A percentile compares a stretch with the other conserved stretches of the same genome.
Conservation (phyloP, 2,329 filamentous ascomycete species). For the Thielaviopsis ethacetica region DNA sequence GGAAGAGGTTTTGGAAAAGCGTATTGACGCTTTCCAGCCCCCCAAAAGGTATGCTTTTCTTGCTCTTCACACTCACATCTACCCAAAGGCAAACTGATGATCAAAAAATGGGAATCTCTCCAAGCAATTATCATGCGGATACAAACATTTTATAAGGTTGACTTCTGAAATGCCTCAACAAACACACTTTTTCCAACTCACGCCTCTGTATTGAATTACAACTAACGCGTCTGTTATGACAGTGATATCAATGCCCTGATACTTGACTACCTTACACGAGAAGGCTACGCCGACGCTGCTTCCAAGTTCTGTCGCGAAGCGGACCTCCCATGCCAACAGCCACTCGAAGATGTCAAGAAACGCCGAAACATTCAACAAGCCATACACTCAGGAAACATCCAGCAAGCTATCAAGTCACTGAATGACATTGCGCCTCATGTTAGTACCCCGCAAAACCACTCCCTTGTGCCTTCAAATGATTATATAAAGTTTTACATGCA, state of each 20-base stretch:
- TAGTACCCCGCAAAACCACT: constrained; percentile 24
- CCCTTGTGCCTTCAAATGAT: constrained; percentile 52
- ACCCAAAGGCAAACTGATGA: constrained; percentile 41
- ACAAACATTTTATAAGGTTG: constrained; percentile 51
- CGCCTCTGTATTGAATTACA: neutral
- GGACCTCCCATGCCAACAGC: constrained; percentile 60
- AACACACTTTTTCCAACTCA: neutral
- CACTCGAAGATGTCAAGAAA: constrained; percentile 55
- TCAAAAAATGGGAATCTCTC: constrained; percentile 99
- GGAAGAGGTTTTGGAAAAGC: constrained; percentile 55
- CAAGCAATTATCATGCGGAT: constrained; percentile 79
- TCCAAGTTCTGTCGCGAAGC: constrained; percentile 89
- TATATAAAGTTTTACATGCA: constrained; percentile 94
- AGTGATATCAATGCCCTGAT: constrained; percentile 94
- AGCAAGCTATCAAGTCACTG: constrained; percentile 68
- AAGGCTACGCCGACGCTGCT: constrained; percentile 85
- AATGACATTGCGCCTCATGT: constrained; percentile 89
- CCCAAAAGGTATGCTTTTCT: constrained; percentile 67
- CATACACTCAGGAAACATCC: constrained; percentile 74
- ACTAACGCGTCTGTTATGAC: constrained; percentile 10
- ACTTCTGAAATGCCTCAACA: constrained; percentile 34
- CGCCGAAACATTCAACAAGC: constrained; percentile 70
- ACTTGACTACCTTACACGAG: constrained; percentile 91
- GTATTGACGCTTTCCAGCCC: constrained; percentile 68
- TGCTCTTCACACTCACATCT: constrained; percentile 14